These are phyloP conservation scores for Begonia peltatifolia DNA, from an alignment of 306 rosid genomes.

Conservation along the genomic window DNA sequence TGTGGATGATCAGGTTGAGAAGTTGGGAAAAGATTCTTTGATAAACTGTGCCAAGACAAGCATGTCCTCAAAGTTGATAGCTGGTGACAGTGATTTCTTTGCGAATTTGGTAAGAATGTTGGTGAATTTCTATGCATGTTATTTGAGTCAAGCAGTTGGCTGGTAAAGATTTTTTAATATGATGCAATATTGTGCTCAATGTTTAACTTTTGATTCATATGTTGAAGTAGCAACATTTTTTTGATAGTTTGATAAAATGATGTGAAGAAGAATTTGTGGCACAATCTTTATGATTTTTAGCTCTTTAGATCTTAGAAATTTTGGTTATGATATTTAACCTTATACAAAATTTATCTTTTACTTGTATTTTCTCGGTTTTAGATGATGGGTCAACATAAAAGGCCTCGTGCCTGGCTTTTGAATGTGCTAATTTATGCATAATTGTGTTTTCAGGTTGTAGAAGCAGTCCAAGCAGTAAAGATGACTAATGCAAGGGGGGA, in stretches of 20 bases:
- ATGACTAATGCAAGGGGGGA: constrained; percentile 95
- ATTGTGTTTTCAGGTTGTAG: constrained; percentile 57
- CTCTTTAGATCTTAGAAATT: too few relatives aligned
- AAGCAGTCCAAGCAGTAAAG: constrained; percentile 79
- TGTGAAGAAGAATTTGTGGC: too few relatives aligned
- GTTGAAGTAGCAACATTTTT: too few relatives aligned
- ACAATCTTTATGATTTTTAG: too few relatives aligned
- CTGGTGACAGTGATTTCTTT: constrained; percentile 88
- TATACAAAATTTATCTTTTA: neutral
- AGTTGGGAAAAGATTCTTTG: constrained; percentile 80
- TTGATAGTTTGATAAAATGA: too few relatives aligned
- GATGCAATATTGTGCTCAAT: too few relatives aligned
- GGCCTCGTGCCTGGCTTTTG: too few relatives aligned
- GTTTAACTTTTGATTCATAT: too few relatives aligned
- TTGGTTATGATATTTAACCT: neutral
- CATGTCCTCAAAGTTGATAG: constrained; percentile 97
- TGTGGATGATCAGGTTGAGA: constrained; percentile 53
- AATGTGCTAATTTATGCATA: constrained; percentile 1
- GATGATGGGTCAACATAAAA: too few relatives aligned
- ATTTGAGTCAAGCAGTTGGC: neutral
- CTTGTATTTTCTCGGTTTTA: neutral
- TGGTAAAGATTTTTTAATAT: too few relatives aligned
- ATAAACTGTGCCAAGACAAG: constrained; percentile 94
- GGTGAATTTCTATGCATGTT: neutral
- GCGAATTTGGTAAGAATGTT: constrained; percentile 60